Evolutionary conservation across 2,329 filamentous ascomycete genomes (phyloP).

Genomic region (Fusarium mundagurra): DNA sequence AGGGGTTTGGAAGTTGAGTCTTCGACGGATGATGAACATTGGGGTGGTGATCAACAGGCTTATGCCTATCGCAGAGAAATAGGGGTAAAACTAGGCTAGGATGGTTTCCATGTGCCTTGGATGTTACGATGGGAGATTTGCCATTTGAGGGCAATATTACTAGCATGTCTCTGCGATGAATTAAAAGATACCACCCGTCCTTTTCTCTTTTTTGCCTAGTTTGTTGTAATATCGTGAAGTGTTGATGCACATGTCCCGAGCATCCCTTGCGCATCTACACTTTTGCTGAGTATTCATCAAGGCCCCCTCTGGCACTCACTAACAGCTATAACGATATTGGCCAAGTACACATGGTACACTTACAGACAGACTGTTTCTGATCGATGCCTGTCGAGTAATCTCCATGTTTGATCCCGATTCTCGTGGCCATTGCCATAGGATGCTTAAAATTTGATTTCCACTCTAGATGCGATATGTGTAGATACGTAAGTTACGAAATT

Average conservation of each 20-base stretch:
- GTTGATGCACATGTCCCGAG: background rate
- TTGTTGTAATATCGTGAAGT: background rate
- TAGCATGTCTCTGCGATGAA: conserved; percentile 28
- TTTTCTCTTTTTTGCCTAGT: background rate
- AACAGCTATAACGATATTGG: background rate
- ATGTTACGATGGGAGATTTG: conserved; percentile 8
- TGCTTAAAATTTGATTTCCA: background rate
- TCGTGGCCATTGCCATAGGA: background rate
- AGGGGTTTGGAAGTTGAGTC: background rate
- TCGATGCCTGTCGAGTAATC: background rate
- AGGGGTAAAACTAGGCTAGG: conserved; percentile 15
- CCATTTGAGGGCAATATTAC: conserved; percentile 27
- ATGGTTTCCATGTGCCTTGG: conserved; percentile 13
- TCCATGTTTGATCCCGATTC: background rate
- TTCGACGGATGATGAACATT: background rate
- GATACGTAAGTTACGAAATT: background rate
- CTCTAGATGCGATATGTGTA: background rate
- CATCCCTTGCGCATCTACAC: background rate
- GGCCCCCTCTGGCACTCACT: background rate
- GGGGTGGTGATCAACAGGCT: background rate
- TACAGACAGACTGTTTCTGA: too few species aligned
- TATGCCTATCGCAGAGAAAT: conserved; percentile 17
- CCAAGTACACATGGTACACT: background rate
- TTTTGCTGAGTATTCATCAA: background rate
- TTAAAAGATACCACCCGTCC: background rate